These are phyloP conservation scores for Fusarium armeniacum DNA, from an alignment of 2,329 filamentous ascomycete species.

Conservation along the genomic window DNA sequence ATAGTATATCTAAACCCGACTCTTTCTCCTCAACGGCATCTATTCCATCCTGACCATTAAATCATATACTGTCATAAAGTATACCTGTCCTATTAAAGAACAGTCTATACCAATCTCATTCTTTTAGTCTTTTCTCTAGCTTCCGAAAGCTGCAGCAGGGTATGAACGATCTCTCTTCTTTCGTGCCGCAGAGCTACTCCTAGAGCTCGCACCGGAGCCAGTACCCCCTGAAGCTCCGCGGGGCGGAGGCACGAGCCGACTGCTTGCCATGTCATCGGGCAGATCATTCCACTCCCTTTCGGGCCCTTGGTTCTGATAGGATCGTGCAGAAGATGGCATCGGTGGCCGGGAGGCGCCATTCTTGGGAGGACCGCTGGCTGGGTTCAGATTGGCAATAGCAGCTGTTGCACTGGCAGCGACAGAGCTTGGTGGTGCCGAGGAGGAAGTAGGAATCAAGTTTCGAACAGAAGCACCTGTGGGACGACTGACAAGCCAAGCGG, in stretches of 20 bases:
- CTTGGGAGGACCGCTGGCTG: conserved; percentile 45
- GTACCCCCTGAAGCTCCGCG: conserved; percentile 51
- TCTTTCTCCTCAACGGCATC: conserved; percentile 8
- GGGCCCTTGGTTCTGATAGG: conserved; percentile 71
- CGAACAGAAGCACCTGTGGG: conserved; percentile 54
- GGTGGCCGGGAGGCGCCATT: conserved; percentile 43
- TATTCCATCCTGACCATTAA: conserved; percentile 21
- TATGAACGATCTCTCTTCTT: conserved; percentile 74
- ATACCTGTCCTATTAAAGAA: conserved; percentile 4
- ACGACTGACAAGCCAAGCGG: conserved; percentile 71
- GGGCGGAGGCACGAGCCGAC: conserved; percentile 51
- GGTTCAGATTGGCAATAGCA: conserved; percentile 53
- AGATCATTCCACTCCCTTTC: conserved; percentile 77
- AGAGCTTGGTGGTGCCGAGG: conserved; percentile 29
- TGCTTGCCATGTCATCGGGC: conserved; percentile 69
- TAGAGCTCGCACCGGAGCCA: conserved; percentile 63
- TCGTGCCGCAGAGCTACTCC: conserved; percentile 67
- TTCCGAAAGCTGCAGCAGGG: conserved; percentile 72
- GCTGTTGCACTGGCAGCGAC: conserved; percentile 51
- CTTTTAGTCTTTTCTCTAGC: conserved; percentile 41
- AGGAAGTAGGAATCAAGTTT: conserved; percentile 42
- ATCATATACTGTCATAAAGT: conserved; percentile 33
- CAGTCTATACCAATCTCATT: neutral
- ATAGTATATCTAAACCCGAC: conserved; percentile 8
- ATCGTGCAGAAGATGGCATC: conserved; percentile 56